A percentile compares a stretch with the other conserved stretches of the same genome.
phyloP scores from a whole-genome alignment of 2,329 filamentous ascomycete species.

The Beauveria brongniartii region DNA sequence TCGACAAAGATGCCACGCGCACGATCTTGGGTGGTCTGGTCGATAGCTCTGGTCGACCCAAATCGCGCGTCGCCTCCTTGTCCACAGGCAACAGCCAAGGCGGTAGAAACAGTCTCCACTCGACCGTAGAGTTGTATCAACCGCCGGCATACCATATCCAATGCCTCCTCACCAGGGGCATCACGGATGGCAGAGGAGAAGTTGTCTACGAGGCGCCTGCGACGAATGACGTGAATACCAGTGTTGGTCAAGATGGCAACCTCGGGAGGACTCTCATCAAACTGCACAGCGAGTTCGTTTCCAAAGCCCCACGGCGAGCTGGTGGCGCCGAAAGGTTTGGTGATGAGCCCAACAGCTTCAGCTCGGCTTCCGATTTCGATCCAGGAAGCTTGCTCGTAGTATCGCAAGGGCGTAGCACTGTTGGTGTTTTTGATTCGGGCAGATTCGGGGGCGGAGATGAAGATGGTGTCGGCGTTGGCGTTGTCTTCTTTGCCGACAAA shows the following conservation, averaged over 20 bases:
- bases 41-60: slow-evolving; percentile 67
- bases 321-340: slow-evolving; percentile 62
- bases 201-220: slow-evolving; percentile 81
- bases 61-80: slow-evolving; percentile 71
- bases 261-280: slow-evolving; percentile 72
- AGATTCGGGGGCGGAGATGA: slow-evolving; percentile 80
- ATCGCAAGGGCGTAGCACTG: slow-evolving; percentile 46
- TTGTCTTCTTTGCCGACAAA: slow-evolving; percentile 60
- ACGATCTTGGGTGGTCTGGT: slow-evolving; percentile 77
- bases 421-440: slow-evolving; percentile 65
- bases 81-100: slow-evolving; percentile 88
- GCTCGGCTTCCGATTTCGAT: slow-evolving; percentile 60
- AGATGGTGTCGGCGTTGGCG: slow-evolving; percentile 59
- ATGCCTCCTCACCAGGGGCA: slow-evolving; percentile 66
- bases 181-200: slow-evolving; percentile 76
- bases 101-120: slow-evolving; percentile 81
- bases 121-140: slow-evolving; percentile 84
- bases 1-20: slow-evolving; percentile 87
- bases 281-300: slow-evolving; percentile 95
- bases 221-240: slow-evolving; percentile 77
- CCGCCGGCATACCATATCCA: slow-evolving; percentile 73
- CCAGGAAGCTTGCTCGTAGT: slow-evolving; percentile 74
- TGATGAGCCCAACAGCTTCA: slow-evolving; percentile 72
- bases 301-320: slow-evolving; percentile 70
- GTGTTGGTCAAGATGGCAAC: slow-evolving; percentile 87